Evolutionary conservation across 495 filamentous ascomycete species (phyloP), one percentile per base, ranked within the genome.

Genomic region (Cladorrhinum samala): DNA sequence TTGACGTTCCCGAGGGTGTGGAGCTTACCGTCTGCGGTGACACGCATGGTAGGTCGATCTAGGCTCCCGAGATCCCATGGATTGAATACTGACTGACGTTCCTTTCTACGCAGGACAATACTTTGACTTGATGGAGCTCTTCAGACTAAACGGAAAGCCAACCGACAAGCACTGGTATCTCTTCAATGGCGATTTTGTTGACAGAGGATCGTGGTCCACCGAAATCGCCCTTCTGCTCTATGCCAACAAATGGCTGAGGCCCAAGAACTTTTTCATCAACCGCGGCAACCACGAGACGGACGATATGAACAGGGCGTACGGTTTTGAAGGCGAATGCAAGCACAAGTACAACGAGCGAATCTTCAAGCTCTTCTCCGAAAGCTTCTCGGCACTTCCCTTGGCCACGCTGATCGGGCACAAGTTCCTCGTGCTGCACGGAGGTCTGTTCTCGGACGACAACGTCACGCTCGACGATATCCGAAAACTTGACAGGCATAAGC

Each of bases 141-240:
- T 99, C 81, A 77, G 88, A 58, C 79, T 93, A 38, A 95, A 94
- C 62, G 94, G 94, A 18, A 80, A 77, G 53, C 93, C 93, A 0
- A 80, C 80, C 14, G 87, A 89, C 57, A 86, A 85, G 55, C 89
- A 97, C 58, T 83, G 82, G 63, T 99, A 96, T 63, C 83, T 99
- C 45, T 99, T 99, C 80, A 99, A 99, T 70, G 93, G 93, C 58
- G 93, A 99, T 70, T 99, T 99, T 58, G 93, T 99, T 20, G 93
- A 99, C 66, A 83, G 93, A 67, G 93, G 93, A 17, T 94, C 88
- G 33, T 99, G 93, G 93, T 96, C 92, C 14, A 92, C 87, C 8
- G 93, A 99, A 66, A 91, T 99, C 60, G 93, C 89, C 9, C 77
- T 99, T 20, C 79, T 95, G 23, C 80, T 99, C 20, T 99, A 95